phyloP scores from a whole-genome alignment of 257 asterid genomes.

The Scutellaria galericulata region DNA sequence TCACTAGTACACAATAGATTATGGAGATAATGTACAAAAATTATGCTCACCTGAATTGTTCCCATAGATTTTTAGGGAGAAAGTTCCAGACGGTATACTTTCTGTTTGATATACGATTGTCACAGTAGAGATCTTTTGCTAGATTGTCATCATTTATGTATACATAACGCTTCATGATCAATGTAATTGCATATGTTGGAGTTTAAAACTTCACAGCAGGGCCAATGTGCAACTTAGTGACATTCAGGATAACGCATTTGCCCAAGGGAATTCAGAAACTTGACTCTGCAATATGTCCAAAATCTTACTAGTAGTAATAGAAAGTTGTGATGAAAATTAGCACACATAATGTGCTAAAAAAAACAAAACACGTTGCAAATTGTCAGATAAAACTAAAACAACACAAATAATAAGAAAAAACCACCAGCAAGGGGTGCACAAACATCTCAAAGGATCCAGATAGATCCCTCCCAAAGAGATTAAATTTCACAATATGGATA shows the following conservation, averaged over 20 bases:
- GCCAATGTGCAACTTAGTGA: constrained; percentile 31
- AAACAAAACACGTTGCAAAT: not conserved
- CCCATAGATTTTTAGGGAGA: constrained; percentile 97
- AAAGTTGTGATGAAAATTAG: constrained; percentile 21
- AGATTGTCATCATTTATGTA: constrained; percentile 84
- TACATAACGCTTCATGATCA: constrained; percentile 86
- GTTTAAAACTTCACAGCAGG: constrained; percentile 38
- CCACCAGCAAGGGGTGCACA: not conserved
- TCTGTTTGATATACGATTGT: constrained; percentile 93
- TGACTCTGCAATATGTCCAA: constrained; percentile 41
- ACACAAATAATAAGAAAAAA: not conserved
- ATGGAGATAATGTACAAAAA: constrained; percentile 8
- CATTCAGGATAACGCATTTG: constrained; percentile 19
- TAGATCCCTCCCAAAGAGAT: constrained; percentile 23
- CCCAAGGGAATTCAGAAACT: constrained; percentile 31
- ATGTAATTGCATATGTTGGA: constrained; percentile 34
- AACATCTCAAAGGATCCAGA: constrained; percentile 21
- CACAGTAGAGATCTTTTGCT: constrained; percentile 71
- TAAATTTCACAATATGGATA: not conserved
- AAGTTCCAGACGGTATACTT: constrained; percentile 94
- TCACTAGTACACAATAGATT: constrained; percentile 23
- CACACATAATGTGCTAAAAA: constrained; percentile 2
- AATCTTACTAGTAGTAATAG: constrained; percentile 11
- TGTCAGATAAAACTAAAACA: constrained; percentile 8
- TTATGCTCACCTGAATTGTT: constrained; percentile 83